These are phyloP conservation scores for Harringtonia aguacate DNA, from an alignment of 2,329 filamentous ascomycete genomes.

Conservation along the genomic window DNA sequence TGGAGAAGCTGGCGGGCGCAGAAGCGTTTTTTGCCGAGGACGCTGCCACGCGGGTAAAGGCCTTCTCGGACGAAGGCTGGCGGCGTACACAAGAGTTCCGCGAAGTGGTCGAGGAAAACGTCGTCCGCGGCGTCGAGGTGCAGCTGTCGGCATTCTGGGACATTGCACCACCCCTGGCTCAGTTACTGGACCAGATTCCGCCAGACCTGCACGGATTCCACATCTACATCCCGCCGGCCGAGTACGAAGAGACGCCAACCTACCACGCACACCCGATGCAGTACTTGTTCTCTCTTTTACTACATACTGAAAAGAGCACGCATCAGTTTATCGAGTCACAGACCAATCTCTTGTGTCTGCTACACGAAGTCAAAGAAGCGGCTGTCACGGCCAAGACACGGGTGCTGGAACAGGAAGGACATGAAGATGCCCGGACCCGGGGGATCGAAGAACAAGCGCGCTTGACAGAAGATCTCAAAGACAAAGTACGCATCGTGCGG, in stretches of 20 bases:
- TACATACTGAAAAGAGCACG: conserved; percentile 82
- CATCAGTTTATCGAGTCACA: conserved; percentile 97
- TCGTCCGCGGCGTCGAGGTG: conserved; percentile 77
- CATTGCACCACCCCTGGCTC: conserved; percentile 73
- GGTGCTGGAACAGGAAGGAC: neutral
- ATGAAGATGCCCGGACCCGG: conserved; percentile 37
- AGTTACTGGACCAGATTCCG: conserved; percentile 69
- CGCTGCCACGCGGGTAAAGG: conserved; percentile 56
- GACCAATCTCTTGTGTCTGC: conserved; percentile 76
- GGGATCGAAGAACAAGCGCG: conserved; percentile 55
- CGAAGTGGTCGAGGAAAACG: conserved; percentile 70
- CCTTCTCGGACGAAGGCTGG: conserved; percentile 61
- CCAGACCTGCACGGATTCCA: conserved; percentile 45
- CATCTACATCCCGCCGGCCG: conserved; percentile 65
- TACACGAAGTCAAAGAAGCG: conserved; percentile 82
- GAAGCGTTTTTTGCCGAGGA: conserved; percentile 77
- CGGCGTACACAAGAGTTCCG: conserved; percentile 68
- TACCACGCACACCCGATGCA: conserved; percentile 77
- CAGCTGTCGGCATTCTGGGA: conserved; percentile 97
- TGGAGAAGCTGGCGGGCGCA: conserved; percentile 69
- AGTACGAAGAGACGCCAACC: conserved; percentile 76
- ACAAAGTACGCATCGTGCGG: conserved; percentile 84
- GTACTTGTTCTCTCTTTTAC: conserved; percentile 77
- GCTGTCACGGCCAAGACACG: conserved; percentile 57
- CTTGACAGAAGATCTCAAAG: conserved; percentile 79